A percentile compares a stretch with the other conserved stretches of the same genome.
Evolutionary conservation across 2,329 filamentous ascomycete genomes (phyloP).

Genomic region (Ceratocystis cubensis): DNA sequence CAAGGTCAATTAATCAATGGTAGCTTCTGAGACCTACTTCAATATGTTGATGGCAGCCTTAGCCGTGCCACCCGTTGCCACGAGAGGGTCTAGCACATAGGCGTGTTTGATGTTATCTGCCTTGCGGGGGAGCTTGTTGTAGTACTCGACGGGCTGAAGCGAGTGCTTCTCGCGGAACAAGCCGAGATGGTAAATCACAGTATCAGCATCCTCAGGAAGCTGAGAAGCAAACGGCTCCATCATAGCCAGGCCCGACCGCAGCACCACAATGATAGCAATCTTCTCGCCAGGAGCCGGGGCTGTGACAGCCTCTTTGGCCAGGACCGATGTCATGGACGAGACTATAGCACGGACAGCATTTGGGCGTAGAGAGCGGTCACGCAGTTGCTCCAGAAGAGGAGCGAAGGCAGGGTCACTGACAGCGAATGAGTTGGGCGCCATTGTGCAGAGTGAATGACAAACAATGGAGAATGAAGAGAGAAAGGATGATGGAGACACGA

Average conservation of each 20-base stretch:
- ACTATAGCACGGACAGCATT: conserved; percentile 24
- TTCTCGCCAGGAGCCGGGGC: conserved; percentile 23
- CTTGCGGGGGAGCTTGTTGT: conserved; percentile 88
- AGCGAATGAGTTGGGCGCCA: conserved; percentile 17
- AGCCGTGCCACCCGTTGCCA: conserved; percentile 84
- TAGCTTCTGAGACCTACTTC: conserved; percentile 27
- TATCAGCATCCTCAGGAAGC: conserved; percentile 64
- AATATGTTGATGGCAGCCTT: conserved; percentile 81
- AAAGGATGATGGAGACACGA: background rate
- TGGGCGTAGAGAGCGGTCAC: conserved; percentile 21
- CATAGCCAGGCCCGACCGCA: conserved; percentile 32
- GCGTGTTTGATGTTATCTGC: conserved; percentile 42
- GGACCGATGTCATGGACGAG: conserved; percentile 23
- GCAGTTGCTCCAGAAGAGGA: conserved; percentile 20
- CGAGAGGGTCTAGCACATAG: conserved; percentile 80
- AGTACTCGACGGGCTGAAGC: conserved; percentile 87
- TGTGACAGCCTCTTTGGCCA: conserved; percentile 24
- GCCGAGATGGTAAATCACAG: conserved; percentile 84
- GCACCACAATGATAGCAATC: conserved; percentile 28
- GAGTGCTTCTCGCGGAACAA: conserved; percentile 84
- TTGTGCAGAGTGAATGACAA: background rate
- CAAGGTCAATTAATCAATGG: background rate
- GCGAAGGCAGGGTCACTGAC: conserved; percentile 16
- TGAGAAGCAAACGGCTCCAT: conserved; percentile 48
- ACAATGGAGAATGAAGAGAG: background rate